phyloP scores from a whole-genome alignment of 2,329 filamentous ascomycete genomes.

The Fusarium vanettenii region DNA sequence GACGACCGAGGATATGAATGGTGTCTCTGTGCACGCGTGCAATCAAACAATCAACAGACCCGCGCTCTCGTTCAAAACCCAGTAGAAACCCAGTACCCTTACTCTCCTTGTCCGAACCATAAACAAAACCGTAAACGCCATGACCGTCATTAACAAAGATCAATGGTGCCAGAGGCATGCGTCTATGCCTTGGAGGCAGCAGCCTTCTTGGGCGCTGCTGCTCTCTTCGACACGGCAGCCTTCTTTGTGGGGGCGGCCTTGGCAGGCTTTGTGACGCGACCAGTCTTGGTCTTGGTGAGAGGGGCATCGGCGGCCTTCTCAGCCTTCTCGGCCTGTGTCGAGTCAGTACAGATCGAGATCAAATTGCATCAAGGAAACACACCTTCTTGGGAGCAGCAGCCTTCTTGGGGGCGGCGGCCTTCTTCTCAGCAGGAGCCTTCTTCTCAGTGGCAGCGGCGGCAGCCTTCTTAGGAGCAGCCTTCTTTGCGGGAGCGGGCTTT shows the following conservation, averaged over 20 bases:
- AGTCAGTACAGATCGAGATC: neutral
- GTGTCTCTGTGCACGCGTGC: slow-evolving; percentile 33
- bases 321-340: slow-evolving; percentile 45
- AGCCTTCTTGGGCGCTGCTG: slow-evolving; percentile 58
- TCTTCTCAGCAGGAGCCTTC: slow-evolving; percentile 52
- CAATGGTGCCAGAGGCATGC: slow-evolving; percentile 31
- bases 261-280: slow-evolving; percentile 80
- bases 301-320: slow-evolving; percentile 72
- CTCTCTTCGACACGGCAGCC: slow-evolving; percentile 54
- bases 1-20: slow-evolving; percentile 31
- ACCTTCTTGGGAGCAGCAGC: slow-evolving; percentile 50
- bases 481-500: slow-evolving; percentile 50
- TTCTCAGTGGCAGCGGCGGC: slow-evolving; percentile 36
- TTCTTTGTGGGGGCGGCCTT: slow-evolving; percentile 51
- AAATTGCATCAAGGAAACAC: neutral
- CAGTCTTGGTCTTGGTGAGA: slow-evolving; percentile 85
- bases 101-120: slow-evolving; percentile 41
- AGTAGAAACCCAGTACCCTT: slow-evolving; percentile 43
- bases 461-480: slow-evolving; percentile 44
- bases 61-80: slow-evolving; percentile 42
- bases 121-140: slow-evolving; percentile 49
- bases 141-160: slow-evolving; percentile 53
- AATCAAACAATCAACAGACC: slow-evolving; percentile 40
- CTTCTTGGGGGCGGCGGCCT: slow-evolving; percentile 30
- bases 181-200: slow-evolving; percentile 55